Evolutionary conservation across 768 basidiomycete genomes (phyloP), one percentile per base, ranked within the genome.

Genomic region (Russula compacta): DNA sequence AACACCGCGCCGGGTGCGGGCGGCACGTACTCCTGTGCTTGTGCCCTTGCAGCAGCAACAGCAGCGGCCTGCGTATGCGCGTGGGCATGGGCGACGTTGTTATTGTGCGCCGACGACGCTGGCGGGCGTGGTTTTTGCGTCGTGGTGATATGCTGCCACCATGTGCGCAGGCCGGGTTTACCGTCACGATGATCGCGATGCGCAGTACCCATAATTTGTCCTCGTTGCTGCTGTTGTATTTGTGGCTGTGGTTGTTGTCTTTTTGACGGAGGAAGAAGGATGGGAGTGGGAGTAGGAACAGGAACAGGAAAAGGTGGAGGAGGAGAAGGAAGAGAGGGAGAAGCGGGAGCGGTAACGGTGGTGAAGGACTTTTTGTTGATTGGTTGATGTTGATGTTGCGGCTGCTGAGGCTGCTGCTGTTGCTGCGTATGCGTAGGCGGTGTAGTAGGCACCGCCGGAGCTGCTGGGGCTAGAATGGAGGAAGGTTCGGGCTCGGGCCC

Each of bases 61-160:
- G 8, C 15, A 9, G 33, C 24, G 17, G 32, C 10, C 9, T 53
- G 59, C 58, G 54, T 32, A 15, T 33, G 35, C 58, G 58, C 56
- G 44, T 44, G 40, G 29, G 50, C n/a, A 39, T 33, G 36, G 35
- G 14, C 36, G 24, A 3, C 24, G 24, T 29, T 29, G 24, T 29
- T 29, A 29, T 29, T 29, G 35, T 29, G 39, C 19, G 36, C 21
- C 29, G 55, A 48, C 19, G 40, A 39, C 19, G 35, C 81, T 4
- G 72, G 73, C 29, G 83, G 78, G 67, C 81, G 85, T 75, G 59
- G 64, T 65, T 77, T 81, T 71, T 87, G 86, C 1, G 79, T 77
- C 62, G 83, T 80, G 3, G 81, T 83, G 66, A 92, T 89, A 66
- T 84, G 82, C 49, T 82, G 80, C 86, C 90, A 90, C 90, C 91